Conservation (phyloP, 1,139 yeast genomes). For the Candida sojae region DNA sequence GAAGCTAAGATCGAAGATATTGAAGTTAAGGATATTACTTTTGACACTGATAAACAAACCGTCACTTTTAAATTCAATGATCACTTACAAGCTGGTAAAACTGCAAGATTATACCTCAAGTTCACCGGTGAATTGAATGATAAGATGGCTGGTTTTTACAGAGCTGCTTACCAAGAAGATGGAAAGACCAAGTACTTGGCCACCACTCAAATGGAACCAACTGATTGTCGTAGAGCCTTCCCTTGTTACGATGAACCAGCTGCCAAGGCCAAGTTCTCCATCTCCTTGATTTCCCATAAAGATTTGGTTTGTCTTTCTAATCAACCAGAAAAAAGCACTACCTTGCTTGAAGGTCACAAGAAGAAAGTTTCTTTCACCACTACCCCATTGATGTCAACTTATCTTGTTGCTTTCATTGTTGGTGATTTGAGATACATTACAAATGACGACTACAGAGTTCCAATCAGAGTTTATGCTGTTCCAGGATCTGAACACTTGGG, state of each 20-base stretch:
- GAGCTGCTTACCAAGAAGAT: slow-evolving; percentile 64
- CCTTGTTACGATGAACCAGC: slow-evolving; percentile 91
- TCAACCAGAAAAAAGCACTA: slow-evolving; percentile 67
- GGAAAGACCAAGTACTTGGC: slow-evolving; percentile 69
- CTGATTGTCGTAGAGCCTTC: slow-evolving; percentile 88
- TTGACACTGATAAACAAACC: slow-evolving; percentile 61
- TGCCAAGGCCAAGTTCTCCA: slow-evolving; percentile 74
- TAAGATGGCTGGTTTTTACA: slow-evolving; percentile 86
- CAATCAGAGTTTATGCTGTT: slow-evolving; percentile 57
- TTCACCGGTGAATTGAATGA: slow-evolving; percentile 76
- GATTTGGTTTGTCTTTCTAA: slow-evolving; percentile 72
- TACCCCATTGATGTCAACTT: slow-evolving; percentile 79
- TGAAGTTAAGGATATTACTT: slow-evolving; percentile 28
- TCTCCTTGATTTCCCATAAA: slow-evolving; percentile 60
- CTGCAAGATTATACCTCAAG: slow-evolving; percentile 48
- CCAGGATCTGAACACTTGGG: slow-evolving; percentile 55
- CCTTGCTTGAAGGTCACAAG: slow-evolving; percentile 43
- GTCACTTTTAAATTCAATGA: slow-evolving; percentile 61
- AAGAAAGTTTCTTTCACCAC: slow-evolving; percentile 50
- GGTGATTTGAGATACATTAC: slow-evolving; percentile 79
- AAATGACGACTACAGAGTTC: slow-evolving; percentile 62
- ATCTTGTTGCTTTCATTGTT: slow-evolving; percentile 74
- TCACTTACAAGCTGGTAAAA: slow-evolving; percentile 45
- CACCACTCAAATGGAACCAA: slow-evolving; percentile 87
- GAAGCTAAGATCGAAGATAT: slow-evolving; percentile 48